phyloP scores from a whole-genome alignment of 2,329 filamentous ascomycete genomes.

The Colletotrichum liriopes region DNA sequence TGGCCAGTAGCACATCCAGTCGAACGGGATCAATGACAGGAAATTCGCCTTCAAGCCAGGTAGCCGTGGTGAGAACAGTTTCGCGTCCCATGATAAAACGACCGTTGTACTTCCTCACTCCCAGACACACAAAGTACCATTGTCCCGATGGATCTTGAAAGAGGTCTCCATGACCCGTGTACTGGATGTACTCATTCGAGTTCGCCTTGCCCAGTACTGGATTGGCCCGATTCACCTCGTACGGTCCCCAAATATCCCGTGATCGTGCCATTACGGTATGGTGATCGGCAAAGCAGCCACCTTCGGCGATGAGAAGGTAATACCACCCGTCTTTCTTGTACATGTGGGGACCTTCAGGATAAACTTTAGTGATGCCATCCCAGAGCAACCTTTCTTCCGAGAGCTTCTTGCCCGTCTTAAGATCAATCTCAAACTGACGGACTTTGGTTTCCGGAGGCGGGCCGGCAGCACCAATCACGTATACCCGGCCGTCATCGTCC shows the following conservation, averaged over 20 bases:
- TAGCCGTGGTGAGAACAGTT: too few relatives aligned
- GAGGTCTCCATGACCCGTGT: conserved; percentile 70
- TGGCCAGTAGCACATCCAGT: too few relatives aligned
- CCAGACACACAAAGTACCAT: too few relatives aligned
- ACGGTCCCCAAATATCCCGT: conserved; percentile 47
- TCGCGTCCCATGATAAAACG: too few relatives aligned
- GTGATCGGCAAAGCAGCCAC: conserved; percentile 53
- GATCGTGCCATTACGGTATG: conserved; percentile 46
- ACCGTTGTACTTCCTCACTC: too few relatives aligned
- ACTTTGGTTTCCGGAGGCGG: conserved; percentile 34
- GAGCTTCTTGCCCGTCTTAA: conserved; percentile 44
- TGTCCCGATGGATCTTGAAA: conserved; percentile 61
- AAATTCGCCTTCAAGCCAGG: too few relatives aligned
- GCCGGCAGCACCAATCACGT: conserved; percentile 48
- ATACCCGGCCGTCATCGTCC: conserved; percentile 54
- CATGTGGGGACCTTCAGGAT: conserved; percentile 54
- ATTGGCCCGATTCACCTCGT: conserved; percentile 53
- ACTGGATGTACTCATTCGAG: conserved; percentile 60
- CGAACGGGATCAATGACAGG: too few relatives aligned
- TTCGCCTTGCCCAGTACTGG: conserved; percentile 61
- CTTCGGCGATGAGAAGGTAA: conserved; percentile 60
- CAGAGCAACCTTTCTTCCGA: conserved; percentile 44
- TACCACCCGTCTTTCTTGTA: conserved; percentile 55
- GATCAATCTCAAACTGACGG: conserved; percentile 46
- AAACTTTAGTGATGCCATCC: conserved; percentile 44